Evolutionary conservation across 768 basidiomycete genomes (phyloP).

Genomic region (Podaxis pistillaris): DNA sequence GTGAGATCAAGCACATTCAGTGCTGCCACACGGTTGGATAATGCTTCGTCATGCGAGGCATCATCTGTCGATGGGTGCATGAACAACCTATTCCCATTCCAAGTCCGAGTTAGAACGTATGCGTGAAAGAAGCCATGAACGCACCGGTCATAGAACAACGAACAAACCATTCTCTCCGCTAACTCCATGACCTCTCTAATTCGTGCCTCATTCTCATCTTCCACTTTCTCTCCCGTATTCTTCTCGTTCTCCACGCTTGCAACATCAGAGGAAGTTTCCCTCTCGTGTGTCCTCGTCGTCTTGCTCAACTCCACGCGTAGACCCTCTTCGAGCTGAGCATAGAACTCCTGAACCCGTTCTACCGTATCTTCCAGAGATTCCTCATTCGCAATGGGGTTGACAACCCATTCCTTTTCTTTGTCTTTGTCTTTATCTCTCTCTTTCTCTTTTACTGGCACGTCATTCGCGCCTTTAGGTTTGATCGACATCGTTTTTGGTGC

Average conservation of each 20-base stretch:
- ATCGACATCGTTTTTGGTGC: slow-evolving; percentile 3
- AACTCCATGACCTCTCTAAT: slow-evolving; percentile 65
- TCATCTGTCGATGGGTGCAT: slow-evolving; percentile 68
- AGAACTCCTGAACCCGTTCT: slow-evolving; percentile 70
- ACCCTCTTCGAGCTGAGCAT: slow-evolving; percentile 63
- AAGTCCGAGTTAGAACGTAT: background rate
- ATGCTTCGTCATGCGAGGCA: slow-evolving; percentile 82
- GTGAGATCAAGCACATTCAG: slow-evolving; percentile 88
- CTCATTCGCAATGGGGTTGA: slow-evolving; percentile 36
- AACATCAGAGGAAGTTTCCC: background rate
- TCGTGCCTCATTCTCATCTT: slow-evolving; percentile 38
- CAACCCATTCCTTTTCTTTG: slow-evolving; percentile 33
- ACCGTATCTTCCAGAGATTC: slow-evolving; percentile 52
- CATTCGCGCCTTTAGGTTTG: slow-evolving; percentile 14
- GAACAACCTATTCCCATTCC: slow-evolving; percentile 56
- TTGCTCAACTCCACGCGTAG: slow-evolving; percentile 29
- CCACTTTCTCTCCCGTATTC: slow-evolving; percentile 30
- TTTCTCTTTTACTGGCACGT: slow-evolving; percentile 10
- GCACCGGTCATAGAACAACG: slow-evolving; percentile 82
- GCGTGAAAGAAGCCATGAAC: background rate
- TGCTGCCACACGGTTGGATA: slow-evolving; percentile 87
- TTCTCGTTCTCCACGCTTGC: slow-evolving; percentile 16
- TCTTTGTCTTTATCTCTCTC: slow-evolving; percentile 18
- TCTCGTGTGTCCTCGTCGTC: slow-evolving; percentile 16
- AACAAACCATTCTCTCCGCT: slow-evolving; percentile 71